Evolutionary conservation across 2,329 filamentous ascomycete genomes (phyloP), one percentile per base, ranked within the genome.

Genomic region (Hyphodiscus sp.): DNA sequence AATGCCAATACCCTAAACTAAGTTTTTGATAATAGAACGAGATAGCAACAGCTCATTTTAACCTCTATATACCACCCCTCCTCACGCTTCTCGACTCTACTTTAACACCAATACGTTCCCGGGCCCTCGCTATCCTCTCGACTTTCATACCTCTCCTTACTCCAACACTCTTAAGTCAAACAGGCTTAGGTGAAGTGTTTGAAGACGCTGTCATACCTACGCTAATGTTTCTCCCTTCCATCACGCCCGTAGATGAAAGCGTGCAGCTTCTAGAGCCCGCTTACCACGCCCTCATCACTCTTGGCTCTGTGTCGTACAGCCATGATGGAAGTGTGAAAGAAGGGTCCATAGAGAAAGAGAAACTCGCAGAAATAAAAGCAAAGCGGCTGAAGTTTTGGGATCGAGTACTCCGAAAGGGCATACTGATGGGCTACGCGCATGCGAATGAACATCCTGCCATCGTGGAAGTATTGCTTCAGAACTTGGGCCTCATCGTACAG

Each of bases 211-310:
- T 89, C 1, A 78, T 85, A 59, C 87, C 89, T 0, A 82, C 84
- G 38, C 77, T 96, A n/a, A 76, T 86, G 8, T 88, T 83, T 62
- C 76, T 96, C 6, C 91, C 92, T 0, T 82, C 78, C 13, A 73
- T 95, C 43, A 96, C 89, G 0, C 83, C 87, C 0, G 86, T 89
- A 63, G 67, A 76, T 0, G 87, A 94, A 52, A 87, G 87, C 3
- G 65, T 87, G 1, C 63, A 66, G 1, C 71, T 96, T 2, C 76
- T 96, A 1, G 65, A 69, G 6, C 74, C 77, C 7, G 82, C 86
- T 0, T 95, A 91, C 59, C 74, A 78, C 8, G 83, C 84, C 1
- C 74, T 95, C 2, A 70, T 87, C 18, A 71, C 72, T 0, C 75
- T 96, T 6, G 67, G 74, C 3, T 54, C 58, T 45, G 52, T 55